Evolutionary conservation across 495 filamentous ascomycete species (phyloP).

Genomic region (Pseudomonodictys pantanalensis): DNA sequence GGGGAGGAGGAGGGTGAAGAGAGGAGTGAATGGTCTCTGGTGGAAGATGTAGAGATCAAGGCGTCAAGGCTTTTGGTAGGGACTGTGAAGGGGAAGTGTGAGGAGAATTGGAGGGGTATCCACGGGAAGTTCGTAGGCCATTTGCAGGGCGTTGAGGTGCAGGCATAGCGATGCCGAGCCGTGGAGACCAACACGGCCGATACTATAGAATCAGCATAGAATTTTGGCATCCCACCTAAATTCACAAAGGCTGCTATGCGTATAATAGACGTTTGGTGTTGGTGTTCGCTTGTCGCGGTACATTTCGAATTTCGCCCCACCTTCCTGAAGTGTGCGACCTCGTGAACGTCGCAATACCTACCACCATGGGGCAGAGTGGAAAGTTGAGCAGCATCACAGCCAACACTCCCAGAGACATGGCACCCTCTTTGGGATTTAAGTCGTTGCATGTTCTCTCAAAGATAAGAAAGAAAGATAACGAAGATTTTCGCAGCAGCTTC

Average conservation of each 20-base stretch:
- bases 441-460: not conserved
- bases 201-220: no score
- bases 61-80: constrained; percentile 23
- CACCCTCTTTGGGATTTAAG: not conserved
- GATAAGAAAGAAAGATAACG: not conserved
- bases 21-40: constrained; percentile 13
- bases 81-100: constrained; percentile 34
- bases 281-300: no score
- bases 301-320: not conserved
- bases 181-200: not conserved
- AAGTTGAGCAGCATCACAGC: no score
- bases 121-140: constrained; percentile 25
- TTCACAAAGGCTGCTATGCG: no score
- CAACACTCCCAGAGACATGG: not conserved
- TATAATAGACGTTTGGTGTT: no score
- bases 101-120: constrained; percentile 27
- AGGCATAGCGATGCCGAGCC: not conserved
- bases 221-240: no score
- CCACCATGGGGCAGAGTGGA: no score
- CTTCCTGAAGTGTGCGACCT: not conserved
- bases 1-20: not conserved
- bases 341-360: no score
- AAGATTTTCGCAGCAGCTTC: not conserved
- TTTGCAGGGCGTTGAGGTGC: constrained; percentile 8
- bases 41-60: constrained; percentile 33